These are phyloP conservation scores for Poa annua DNA, from an alignment of 176 grass and related monocot genomes.

Conservation along the genomic window DNA sequence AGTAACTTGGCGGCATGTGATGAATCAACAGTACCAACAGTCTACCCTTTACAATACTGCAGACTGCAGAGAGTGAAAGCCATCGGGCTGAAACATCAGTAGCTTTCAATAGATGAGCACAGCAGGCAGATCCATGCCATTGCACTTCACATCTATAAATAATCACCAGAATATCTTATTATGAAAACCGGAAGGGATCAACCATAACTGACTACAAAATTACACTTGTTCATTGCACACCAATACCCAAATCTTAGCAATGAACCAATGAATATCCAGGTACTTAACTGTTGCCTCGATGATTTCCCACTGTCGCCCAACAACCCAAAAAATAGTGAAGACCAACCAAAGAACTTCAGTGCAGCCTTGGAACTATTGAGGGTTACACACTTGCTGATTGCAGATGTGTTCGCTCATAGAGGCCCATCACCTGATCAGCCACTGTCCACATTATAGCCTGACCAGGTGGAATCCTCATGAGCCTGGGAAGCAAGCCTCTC, in stretches of 20 bases:
- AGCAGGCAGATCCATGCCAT: neutral
- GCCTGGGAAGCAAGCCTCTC: constrained; percentile 94
- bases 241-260: constrained; percentile 30
- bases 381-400: constrained; percentile 51
- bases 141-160: neutral
- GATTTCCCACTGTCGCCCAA: neutral
- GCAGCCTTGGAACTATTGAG: constrained; percentile 5
- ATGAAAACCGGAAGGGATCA: constrained; percentile 2
- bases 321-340: constrained; percentile 26
- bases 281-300: constrained; percentile 3
- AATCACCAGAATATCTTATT: neutral
- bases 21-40: neutral
- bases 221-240: constrained; percentile 36
- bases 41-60: neutral
- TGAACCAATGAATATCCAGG: constrained; percentile 48
- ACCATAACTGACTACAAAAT: constrained; percentile 30
- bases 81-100: neutral
- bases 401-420: constrained; percentile 79
- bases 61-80: neutral
- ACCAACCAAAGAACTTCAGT: constrained; percentile 38
- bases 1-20: neutral
- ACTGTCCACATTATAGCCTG: constrained; percentile 97
- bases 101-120: neutral
- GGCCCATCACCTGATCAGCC: constrained; percentile 91
- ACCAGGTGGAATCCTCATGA: constrained; percentile 99